Base-by-base conservation (phyloP, 1,284 basidiomycete species). In the Ceratobasidium theobromae region DNA sequence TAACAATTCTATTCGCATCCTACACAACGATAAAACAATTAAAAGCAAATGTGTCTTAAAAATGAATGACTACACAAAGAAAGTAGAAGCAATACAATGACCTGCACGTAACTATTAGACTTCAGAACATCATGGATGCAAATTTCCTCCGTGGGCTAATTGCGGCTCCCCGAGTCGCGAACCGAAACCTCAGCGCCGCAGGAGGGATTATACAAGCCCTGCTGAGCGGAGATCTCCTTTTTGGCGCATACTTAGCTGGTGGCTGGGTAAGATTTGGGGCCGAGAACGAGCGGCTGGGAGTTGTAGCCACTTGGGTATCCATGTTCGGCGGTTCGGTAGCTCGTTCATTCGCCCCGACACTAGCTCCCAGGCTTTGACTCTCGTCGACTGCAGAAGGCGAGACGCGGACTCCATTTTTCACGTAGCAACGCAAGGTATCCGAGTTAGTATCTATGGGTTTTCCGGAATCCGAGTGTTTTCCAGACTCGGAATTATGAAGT, bases 71-170 rank as follows among this genome's bases (percentile, higher is more conserved):
- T 30, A 28, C 6, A 51, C 23, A 25, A 25, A 8, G 4, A 9
- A n/a, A n/a, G n/a, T n/a, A n/a, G n/a, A n/a, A n/a, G n/a, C n/a
- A n/a, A n/a, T n/a, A n/a, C n/a, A 38, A 38, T 51, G 21, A 4
- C 48, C 48, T 18, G n/a, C n/a, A n/a, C n/a, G n/a, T n/a, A n/a
- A n/a, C n/a, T n/a, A n/a, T n/a, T 51, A 12, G 18, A 11, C 12
- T 11, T 30, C 27, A 62, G 40, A 62, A 62, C 28, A 62, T 40
- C 58, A 62, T 62, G 30, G 58, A 62, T 8, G 58, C 33, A 33
- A 62, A 51, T 46, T 51, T 62, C 51, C 46, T 30, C 58, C 58
- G 48, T 21, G 18, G 14, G 14, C 21, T 51, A 27, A 41, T 25
- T 23, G 33, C 28, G 35, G 8, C 35, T 38, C 12, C 30, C 25